A percentile compares a stretch with the other conserved stretches of the same genome.
Evolutionary conservation across 441 rosid genomes (phyloP).

Genomic region (Heliophila coronopifolia): DNA sequence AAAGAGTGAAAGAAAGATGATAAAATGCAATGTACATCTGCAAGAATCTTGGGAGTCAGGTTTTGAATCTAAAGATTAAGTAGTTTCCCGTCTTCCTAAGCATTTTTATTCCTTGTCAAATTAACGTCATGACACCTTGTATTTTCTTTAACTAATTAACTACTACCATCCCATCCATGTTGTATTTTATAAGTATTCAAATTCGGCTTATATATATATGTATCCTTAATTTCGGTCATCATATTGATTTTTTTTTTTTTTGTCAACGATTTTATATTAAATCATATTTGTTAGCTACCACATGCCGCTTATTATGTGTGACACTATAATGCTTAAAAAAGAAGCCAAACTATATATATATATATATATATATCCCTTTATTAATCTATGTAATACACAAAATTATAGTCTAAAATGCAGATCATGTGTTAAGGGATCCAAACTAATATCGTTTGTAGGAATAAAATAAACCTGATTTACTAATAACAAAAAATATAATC

Average conservation of each 20-base stretch:
- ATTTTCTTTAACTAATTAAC: constrained; percentile 24
- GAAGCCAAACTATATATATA: constrained; percentile 18
- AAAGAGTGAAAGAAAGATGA: not conserved
- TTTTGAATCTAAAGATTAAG: constrained; percentile 17
- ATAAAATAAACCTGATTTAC: too few relatives aligned
- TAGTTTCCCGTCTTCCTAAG: constrained; percentile 18
- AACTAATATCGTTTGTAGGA: too few relatives aligned
- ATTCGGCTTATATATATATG: too few relatives aligned
- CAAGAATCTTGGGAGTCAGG: constrained; percentile 24
- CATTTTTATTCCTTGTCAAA: constrained; percentile 5
- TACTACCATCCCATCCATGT: constrained; percentile 1
- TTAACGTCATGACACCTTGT: constrained; percentile 11
- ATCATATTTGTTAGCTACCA: constrained; percentile 27
- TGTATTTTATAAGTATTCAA: too few relatives aligned
- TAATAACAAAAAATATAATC: too few relatives aligned
- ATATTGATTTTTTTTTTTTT: not conserved
- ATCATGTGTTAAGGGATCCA: not conserved
- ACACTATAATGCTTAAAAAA: constrained; percentile 16
- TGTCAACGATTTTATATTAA: not conserved
- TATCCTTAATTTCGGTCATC: too few relatives aligned
- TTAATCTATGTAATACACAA: not conserved
- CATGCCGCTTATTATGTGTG: constrained; percentile 26
- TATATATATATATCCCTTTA: too few relatives aligned
- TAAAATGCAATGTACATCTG: constrained; percentile 30
- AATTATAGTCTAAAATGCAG: not conserved